phyloP scores from a whole-genome alignment of 257 asterid genomes.

The Nicotiana obtusifolia region DNA sequence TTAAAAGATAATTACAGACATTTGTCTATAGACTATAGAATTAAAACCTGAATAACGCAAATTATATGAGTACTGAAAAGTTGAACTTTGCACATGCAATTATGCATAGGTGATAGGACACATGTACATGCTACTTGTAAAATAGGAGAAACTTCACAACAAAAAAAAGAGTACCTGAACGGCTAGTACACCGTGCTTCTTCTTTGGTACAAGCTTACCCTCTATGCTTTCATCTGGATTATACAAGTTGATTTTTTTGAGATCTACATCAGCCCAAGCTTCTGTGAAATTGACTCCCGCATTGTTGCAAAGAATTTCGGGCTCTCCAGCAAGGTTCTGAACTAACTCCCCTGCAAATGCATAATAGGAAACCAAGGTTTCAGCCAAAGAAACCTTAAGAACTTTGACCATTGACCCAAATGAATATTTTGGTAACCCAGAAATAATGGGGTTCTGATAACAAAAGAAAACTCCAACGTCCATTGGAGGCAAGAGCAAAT shows the following conservation, averaged over 20 bases:
- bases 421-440: neutral
- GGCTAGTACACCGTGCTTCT: conserved; percentile 48
- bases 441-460: conserved; percentile 18
- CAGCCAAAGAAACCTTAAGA: conserved; percentile 48
- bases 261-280: conserved; percentile 40
- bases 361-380: conserved; percentile 38
- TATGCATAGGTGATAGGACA: too few relatives aligned
- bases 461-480: conserved; percentile 62
- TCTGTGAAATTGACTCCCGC: conserved; percentile 57
- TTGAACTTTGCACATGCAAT: too few relatives aligned
- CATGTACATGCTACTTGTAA: too few relatives aligned
- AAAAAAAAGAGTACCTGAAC: conserved; percentile 39
- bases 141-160: neutral
- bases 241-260: conserved; percentile 42
- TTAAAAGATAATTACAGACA: neutral
- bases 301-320: conserved; percentile 59
- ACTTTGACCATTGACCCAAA: conserved; percentile 15
- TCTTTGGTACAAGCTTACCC: conserved; percentile 53
- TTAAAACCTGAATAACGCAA: neutral
- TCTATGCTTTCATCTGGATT: conserved; percentile 47
- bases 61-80: too few relatives aligned
- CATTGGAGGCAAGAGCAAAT: conserved; percentile 61
- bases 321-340: conserved; percentile 44
- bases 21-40: neutral
- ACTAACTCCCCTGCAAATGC: conserved; percentile 48